A percentile compares a stretch with the other conserved stretches of the same genome.
Evolutionary conservation across 2,329 filamentous ascomycete species (phyloP).

Genomic region (Beauveria australis): DNA sequence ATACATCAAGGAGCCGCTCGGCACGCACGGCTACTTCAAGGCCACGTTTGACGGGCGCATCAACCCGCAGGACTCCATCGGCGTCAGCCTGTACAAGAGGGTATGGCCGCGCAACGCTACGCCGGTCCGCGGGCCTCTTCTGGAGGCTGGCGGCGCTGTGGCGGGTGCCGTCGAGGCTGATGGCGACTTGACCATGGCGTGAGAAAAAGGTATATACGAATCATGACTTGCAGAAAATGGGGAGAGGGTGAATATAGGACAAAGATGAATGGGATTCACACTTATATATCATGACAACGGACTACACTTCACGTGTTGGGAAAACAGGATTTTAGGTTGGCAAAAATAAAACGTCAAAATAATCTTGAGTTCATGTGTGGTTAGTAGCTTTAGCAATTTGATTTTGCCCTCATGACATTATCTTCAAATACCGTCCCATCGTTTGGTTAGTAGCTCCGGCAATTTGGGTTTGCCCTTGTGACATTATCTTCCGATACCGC

Average conservation of each 20-base stretch:
- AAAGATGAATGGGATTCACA: not conserved
- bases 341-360: slow-evolving; percentile 1
- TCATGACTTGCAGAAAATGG: not conserved
- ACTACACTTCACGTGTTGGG: slow-evolving; percentile 8
- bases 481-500: not conserved
- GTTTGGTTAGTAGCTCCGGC: not conserved
- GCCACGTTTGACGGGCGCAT: slow-evolving; percentile 94
- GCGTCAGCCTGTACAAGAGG: slow-evolving; percentile 80
- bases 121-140: slow-evolving; percentile 34
- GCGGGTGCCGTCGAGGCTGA: slow-evolving; percentile 14
- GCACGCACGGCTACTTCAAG: slow-evolving; percentile 99
- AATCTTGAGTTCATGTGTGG: not conserved
- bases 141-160: slow-evolving; percentile 25
- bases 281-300: slow-evolving; percentile 8
- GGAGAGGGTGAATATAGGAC: not conserved
- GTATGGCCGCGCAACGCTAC: slow-evolving; percentile 68
- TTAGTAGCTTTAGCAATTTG: not conserved
- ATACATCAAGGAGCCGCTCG: slow-evolving; percentile 87
- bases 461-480: not conserved
- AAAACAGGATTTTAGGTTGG: not conserved
- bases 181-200: slow-evolving; percentile 28
- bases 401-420: not conserved
- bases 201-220: not conserved
- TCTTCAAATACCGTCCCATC: not conserved
- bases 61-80: slow-evolving; percentile 90